Conservation (phyloP, 2,329 filamentous ascomycete genomes). For the Penicillium aurantiogriseum region DNA sequence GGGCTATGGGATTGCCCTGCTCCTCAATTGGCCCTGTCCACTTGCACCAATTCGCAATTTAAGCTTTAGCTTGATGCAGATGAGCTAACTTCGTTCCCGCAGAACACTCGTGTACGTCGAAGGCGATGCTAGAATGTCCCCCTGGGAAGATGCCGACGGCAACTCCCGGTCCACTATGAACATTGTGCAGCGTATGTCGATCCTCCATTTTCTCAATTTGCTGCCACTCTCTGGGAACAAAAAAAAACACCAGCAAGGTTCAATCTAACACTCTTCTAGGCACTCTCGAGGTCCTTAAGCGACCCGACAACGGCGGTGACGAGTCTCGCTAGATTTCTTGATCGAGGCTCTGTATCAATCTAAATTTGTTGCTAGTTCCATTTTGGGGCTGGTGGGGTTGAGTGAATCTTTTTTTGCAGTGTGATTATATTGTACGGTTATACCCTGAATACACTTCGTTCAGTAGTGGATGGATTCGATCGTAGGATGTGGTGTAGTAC, state of each 20-base stretch:
- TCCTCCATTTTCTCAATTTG: not conserved
- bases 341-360: not conserved
- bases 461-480: not conserved
- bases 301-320: constrained; percentile 20
- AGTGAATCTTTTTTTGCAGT: constrained; percentile 8
- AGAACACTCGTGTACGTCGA: constrained; percentile 81
- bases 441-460: constrained; percentile 31
- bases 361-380: not conserved
- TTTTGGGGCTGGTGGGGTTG: not conserved
- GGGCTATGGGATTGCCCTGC: not conserved
- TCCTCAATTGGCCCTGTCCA: not conserved
- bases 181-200: constrained; percentile 72
- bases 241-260: no score
- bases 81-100: not conserved
- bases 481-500: not conserved
- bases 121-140: constrained; percentile 70
- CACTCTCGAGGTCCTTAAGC: constrained; percentile 36
- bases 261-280: constrained; percentile 20
- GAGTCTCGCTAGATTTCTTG: constrained; percentile 13
- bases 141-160: constrained; percentile 69
- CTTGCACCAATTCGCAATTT: not conserved
- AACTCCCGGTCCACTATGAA: constrained; percentile 62
- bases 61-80: not conserved
- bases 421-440: constrained; percentile 29
- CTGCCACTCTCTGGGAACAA: not conserved